phyloP scores from a whole-genome alignment of 2,329 filamentous ascomycete genomes.

The Aspergillus tamarii region DNA sequence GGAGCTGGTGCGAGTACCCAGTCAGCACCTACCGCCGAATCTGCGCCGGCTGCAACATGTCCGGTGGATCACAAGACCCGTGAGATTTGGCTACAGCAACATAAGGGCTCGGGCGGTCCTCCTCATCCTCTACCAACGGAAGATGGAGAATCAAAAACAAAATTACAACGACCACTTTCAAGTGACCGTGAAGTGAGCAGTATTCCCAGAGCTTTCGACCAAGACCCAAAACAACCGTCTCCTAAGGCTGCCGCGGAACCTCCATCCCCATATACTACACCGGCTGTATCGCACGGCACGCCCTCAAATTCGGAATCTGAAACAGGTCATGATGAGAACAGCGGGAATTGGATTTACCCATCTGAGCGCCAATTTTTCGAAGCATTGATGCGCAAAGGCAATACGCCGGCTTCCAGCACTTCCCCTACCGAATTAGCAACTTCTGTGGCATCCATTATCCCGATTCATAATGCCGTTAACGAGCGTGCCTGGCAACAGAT shows the following conservation, averaged over 20 bases:
- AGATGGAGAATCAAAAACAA: constrained; percentile 30
- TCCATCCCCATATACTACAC: constrained; percentile 36
- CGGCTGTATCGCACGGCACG: constrained; percentile 35
- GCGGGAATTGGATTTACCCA: constrained; percentile 96
- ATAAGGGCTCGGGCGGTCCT: constrained; percentile 39
- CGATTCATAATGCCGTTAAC: constrained; percentile 98
- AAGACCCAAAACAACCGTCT: constrained; percentile 21
- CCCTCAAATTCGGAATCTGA: constrained; percentile 79
- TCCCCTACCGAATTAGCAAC: constrained; percentile 53
- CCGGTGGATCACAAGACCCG: constrained; percentile 91
- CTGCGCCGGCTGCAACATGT: constrained; percentile 57
- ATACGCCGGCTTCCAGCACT: constrained; percentile 60
- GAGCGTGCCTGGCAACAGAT: constrained; percentile 96
- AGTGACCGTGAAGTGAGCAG: constrained; percentile 74
- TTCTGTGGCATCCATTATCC: constrained; percentile 91
- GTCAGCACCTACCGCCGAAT: constrained; percentile 26
- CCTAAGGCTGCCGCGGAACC: constrained; percentile 27
- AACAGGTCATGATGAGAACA: constrained; percentile 67
- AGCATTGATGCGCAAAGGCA: constrained; percentile 90
- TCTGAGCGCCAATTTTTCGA: constrained; percentile 98
- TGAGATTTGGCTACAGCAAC: constrained; percentile 76
- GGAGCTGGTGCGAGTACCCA: constrained; percentile 44
- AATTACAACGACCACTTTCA: constrained; percentile 55
- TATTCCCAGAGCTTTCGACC: constrained; percentile 68
- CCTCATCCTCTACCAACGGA: constrained; percentile 36